A percentile compares a stretch with the other conserved stretches of the same genome.
Conservation (phyloP, 768 basidiomycete species). For the Hemileccinum rubropunctum region DNA sequence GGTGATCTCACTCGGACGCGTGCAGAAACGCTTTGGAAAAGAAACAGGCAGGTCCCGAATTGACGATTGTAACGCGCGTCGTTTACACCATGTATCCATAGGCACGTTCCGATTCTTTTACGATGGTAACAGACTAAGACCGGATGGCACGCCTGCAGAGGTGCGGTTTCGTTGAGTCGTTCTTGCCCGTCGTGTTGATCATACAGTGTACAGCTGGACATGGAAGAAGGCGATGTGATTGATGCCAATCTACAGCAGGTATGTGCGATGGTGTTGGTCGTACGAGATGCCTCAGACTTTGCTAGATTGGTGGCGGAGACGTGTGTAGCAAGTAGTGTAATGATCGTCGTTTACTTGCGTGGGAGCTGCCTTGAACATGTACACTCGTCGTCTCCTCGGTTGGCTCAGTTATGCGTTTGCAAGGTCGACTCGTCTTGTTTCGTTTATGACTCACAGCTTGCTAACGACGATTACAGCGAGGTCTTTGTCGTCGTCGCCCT, state of each 20-base stretch:
- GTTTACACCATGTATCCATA: conserved; percentile 19
- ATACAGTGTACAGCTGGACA: conserved; percentile 37
- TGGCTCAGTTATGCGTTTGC: conserved; percentile 89
- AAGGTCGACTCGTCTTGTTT: conserved; percentile 41
- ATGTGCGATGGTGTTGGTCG: conserved; percentile 13
- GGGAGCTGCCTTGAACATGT: conserved; percentile 10
- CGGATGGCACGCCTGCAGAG: conserved; percentile 50
- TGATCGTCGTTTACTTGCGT: background rate
- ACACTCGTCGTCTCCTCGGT: conserved; percentile 48
- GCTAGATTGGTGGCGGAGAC: conserved; percentile 23
- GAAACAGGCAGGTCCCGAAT: conserved; percentile 43
- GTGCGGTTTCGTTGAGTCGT: conserved; percentile 36
- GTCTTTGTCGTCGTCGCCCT: conserved; percentile 80
- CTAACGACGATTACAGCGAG: conserved; percentile 44
- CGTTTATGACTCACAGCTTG: background rate
- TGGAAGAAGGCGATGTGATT: conserved; percentile 64
- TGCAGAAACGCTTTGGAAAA: conserved; percentile 57
- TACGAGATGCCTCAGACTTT: background rate
- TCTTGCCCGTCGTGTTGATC: background rate
- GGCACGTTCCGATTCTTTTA: conserved; percentile 64
- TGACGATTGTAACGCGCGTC: background rate
- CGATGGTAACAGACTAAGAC: conserved; percentile 48
- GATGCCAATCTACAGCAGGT: conserved; percentile 62
- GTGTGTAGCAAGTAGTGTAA: background rate
- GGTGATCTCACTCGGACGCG: background rate